Base-by-base conservation (phyloP, 2,329 filamentous ascomycete genomes). In the Colletotrichum sp. region DNA sequence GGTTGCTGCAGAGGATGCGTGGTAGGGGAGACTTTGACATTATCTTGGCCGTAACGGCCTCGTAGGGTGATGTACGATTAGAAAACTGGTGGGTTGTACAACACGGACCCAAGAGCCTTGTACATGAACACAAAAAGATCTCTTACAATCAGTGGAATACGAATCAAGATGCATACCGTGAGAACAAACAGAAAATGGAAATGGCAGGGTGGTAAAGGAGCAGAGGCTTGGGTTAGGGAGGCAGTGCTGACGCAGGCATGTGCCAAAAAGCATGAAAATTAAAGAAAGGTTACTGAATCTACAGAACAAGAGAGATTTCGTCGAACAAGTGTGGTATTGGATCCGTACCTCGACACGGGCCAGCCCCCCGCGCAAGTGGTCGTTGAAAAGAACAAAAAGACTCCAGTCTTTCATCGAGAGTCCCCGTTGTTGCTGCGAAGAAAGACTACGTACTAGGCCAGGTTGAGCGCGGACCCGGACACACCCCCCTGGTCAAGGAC, bases 401-500 rank as follows among this genome's bases (percentile, higher is more conserved):
- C 55, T 58, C 55, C 55, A 58, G 55, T 58, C 55, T 25, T 58
- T 28, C 22, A 58, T 61, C 58, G 58, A 30, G 27, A 65, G 61
- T 43, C 65, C 67, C 18, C n/a, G 6, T 66, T 72, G 55, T 69
- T 32, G 55, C 70, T 58, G 28, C 39, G 39, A 43, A 43, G 39
- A n/a, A n/a, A n/a, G 39, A 43, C 39, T 73, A 43, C n/a, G 66
- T 64, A 22, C 66, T 70, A 74, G 66, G 65, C 66, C 71, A 65
- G 32, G 58, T 70, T 70, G 71, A 74, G 71, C 71, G 66, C 64
- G 73, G 73, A 65, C 70, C 73, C 73, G 70, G 70, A 58, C 55
- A 65, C 73, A 48, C 73, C 64, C 73, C 72, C 70, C 73, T 66
- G 62, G 56, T 73, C 70, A 60, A 64, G 73, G 73, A 75, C 73